Percentiles rank a stretch among this genome's conserved stretches.
These are phyloP conservation scores for Rubus parviflorus DNA, from an alignment of 306 rosid genomes.

Conservation along the genomic window DNA sequence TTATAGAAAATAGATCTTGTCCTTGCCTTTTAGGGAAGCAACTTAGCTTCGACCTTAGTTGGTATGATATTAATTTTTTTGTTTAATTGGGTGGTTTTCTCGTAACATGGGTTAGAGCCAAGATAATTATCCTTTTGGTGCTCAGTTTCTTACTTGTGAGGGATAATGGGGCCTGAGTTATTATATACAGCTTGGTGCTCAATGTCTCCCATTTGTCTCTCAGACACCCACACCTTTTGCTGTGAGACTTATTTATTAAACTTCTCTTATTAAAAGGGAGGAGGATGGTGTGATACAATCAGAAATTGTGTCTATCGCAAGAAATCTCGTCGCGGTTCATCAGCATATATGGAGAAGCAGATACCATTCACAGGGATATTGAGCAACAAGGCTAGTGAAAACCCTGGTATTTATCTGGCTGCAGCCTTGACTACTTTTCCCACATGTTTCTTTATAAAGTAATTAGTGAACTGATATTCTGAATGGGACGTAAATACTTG, in stretches of 20 bases:
- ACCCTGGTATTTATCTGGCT: constrained; percentile 64
- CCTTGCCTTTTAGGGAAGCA: neutral
- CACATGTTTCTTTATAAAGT: constrained; percentile 4
- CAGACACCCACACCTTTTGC: neutral
- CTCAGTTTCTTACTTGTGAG: neutral
- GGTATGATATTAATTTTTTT: neutral
- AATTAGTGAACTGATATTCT: constrained; percentile 18
- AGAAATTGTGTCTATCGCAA: constrained; percentile 81
- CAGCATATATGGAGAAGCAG: constrained; percentile 80
- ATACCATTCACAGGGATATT: constrained; percentile 77
- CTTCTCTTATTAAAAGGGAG: constrained; percentile 60
- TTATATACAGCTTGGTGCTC: neutral
- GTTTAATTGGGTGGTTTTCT: neutral
- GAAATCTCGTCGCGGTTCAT: constrained; percentile 72
- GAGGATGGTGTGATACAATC: constrained; percentile 89
- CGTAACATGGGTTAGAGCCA: neutral
- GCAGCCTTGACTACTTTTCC: constrained; percentile 8
- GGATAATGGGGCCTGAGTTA: neutral
- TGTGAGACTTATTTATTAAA: neutral
- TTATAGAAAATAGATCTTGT: neutral
- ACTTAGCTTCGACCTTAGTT: too few species aligned
- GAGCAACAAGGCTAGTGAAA: constrained; percentile 64
- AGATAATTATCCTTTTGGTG: neutral
- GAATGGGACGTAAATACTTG: constrained; percentile 17
- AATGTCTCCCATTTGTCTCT: neutral